Conservation (phyloP, 73 alveolate genomes). For the Chromera velia region DNA sequence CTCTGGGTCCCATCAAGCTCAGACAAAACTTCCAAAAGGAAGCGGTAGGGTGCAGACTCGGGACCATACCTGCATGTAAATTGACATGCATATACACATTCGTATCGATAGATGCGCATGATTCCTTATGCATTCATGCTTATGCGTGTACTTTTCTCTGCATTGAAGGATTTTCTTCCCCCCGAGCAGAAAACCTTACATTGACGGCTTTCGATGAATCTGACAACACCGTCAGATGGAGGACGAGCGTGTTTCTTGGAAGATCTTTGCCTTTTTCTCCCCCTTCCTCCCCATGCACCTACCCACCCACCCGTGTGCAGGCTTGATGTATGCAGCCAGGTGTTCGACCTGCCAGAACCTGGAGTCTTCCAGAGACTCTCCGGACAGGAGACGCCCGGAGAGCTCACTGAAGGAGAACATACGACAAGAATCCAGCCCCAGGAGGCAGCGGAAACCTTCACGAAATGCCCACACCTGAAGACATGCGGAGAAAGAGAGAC, state of each 20-base stretch:
- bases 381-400: slow-evolving; percentile 53
- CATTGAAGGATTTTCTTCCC: too few relatives aligned
- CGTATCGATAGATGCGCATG: neutral
- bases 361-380: slow-evolving; percentile 46
- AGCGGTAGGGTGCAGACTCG: slow-evolving; percentile 1
- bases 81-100: neutral
- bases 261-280: too few relatives aligned
- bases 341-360: slow-evolving; percentile 53
- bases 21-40: slow-evolving; percentile 2
- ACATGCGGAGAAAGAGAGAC: slow-evolving; percentile 48
- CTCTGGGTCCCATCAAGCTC: neutral
- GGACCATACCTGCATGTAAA: neutral
- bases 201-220: too few relatives aligned
- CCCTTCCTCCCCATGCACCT: too few relatives aligned
- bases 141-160: too few relatives aligned
- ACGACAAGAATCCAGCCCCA: slow-evolving; percentile 58
- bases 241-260: too few relatives aligned
- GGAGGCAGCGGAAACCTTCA: slow-evolving; percentile 67
- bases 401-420: slow-evolving; percentile 60
- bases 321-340: slow-evolving; percentile 54
- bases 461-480: slow-evolving; percentile 58
- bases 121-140: neutral
- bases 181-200: too few relatives aligned
- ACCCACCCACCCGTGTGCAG: slow-evolving; percentile 80
- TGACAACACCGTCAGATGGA: too few relatives aligned